Evolutionary conservation across 805 yeast species (phyloP).

Genomic region (Scheffersomyces ergatensis): DNA sequence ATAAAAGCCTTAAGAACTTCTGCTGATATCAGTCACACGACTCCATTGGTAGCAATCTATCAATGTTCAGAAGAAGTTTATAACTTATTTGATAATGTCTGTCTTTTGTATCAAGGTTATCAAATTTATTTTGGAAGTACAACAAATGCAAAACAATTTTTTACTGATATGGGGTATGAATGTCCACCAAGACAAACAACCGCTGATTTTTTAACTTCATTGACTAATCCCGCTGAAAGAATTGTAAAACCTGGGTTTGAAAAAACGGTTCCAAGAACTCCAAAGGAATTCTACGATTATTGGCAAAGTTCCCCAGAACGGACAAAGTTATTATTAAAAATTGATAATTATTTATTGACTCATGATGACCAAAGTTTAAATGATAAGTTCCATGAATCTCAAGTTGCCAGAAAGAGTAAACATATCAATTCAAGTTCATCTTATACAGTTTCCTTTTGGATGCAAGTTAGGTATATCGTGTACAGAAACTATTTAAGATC

Average conservation of each 20-base stretch:
- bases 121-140: constrained; percentile 62
- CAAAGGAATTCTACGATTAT: constrained; percentile 25
- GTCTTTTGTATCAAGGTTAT: constrained; percentile 57
- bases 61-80: constrained; percentile 69
- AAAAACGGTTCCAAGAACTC: constrained; percentile 23
- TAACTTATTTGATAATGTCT: constrained; percentile 58
- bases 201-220: constrained; percentile 31
- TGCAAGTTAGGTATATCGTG: constrained; percentile 50
- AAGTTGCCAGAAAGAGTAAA: constrained; percentile 51
- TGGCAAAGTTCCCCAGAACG: constrained; percentile 43
- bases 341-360: constrained; percentile 33
- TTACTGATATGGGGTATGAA: constrained; percentile 37
- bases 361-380: constrained; percentile 10
- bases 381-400: constrained; percentile 34
- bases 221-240: constrained; percentile 27
- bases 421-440: constrained; percentile 43
- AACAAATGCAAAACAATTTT: constrained; percentile 42
- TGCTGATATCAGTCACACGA: constrained; percentile 52
- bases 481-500: constrained; percentile 49
- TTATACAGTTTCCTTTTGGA: constrained; percentile 39
- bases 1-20: constrained; percentile 58
- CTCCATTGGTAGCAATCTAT: constrained; percentile 65
- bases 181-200: constrained; percentile 41
- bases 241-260: constrained; percentile 35
- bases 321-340: constrained; percentile 34